phyloP scores from a whole-genome alignment of 2,329 filamentous ascomycete species.

The Diaporthe australafricana region DNA sequence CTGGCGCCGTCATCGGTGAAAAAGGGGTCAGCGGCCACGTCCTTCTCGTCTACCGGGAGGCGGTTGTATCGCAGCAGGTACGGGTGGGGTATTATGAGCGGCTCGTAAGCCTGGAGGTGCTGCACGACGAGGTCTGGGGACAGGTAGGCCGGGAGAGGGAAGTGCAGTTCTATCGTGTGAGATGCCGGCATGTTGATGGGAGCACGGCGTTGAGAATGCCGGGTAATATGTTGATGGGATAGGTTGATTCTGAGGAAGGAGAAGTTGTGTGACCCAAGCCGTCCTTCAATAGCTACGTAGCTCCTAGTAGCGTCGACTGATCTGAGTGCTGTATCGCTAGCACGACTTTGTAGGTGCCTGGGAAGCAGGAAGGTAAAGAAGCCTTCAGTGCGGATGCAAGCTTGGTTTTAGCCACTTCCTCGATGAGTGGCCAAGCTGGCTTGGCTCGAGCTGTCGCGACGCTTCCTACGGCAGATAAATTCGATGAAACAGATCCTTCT shows the following conservation, averaged over 20 bases:
- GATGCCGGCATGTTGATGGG: slow-evolving; percentile 45
- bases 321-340: background rate
- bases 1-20: slow-evolving; percentile 36
- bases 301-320: no score
- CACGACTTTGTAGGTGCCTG: background rate
- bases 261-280: background rate
- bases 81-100: slow-evolving; percentile 36
- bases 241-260: background rate
- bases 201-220: background rate
- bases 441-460: background rate
- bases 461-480: background rate
- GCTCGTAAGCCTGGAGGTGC: slow-evolving; percentile 44
- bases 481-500: background rate
- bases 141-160: slow-evolving; percentile 55
- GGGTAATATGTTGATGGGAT: background rate
- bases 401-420: background rate
- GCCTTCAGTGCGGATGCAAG: background rate
- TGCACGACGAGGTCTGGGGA: slow-evolving; percentile 52
- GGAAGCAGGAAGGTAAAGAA: background rate
- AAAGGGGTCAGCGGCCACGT: slow-evolving; percentile 37
- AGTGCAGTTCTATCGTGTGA: slow-evolving; percentile 51
- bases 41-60: slow-evolving; percentile 29
- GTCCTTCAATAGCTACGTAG: background rate
- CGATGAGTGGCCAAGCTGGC: background rate
- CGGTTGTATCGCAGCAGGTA: slow-evolving; percentile 34